phyloP scores from a whole-genome alignment of 257 asterid genomes.

The Scutellaria minor region DNA sequence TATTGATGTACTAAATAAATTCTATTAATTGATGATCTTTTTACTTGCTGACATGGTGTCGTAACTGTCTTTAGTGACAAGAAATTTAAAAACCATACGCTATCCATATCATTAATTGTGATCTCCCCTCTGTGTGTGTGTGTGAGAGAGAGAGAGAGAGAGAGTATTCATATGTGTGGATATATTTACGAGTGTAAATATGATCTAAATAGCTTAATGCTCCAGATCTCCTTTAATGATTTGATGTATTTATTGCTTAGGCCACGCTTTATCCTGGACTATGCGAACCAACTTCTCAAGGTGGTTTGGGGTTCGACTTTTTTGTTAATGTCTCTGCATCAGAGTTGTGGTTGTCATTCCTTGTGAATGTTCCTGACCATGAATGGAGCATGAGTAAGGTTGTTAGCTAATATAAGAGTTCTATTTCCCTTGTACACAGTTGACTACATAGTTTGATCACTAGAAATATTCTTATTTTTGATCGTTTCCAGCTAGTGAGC shows the following conservation, averaged over 20 bases:
- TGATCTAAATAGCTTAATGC: conserved; percentile 21
- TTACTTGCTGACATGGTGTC: background rate
- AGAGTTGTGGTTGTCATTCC: conserved; percentile 81
- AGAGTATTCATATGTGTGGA: background rate
- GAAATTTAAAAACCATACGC: background rate
- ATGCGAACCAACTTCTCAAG: conserved; percentile 85
- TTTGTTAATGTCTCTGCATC: conserved; percentile 89
- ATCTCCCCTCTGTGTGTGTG: background rate
- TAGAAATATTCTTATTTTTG: conserved; percentile 30
- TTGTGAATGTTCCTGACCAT: conserved; percentile 75
- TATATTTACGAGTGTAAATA: background rate
- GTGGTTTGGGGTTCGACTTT: conserved; percentile 96
- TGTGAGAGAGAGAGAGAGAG: no score
- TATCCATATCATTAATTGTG: background rate
- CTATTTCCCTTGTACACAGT: conserved; percentile 24
- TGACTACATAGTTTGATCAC: conserved; percentile 23
- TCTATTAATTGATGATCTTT: conserved; percentile 3
- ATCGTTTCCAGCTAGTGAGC: conserved; percentile 67
- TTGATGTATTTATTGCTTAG: conserved; percentile 50
- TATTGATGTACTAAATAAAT: conserved; percentile 21
- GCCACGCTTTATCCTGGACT: conserved; percentile 95
- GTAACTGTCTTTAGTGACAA: background rate
- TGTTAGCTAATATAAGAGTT: conserved; percentile 35
- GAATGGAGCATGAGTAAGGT: conserved; percentile 99
- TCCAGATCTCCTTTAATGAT: conserved; percentile 24